Conservation (phyloP, 2,329 filamentous ascomycete genomes). For the Triangularia setosa region DNA sequence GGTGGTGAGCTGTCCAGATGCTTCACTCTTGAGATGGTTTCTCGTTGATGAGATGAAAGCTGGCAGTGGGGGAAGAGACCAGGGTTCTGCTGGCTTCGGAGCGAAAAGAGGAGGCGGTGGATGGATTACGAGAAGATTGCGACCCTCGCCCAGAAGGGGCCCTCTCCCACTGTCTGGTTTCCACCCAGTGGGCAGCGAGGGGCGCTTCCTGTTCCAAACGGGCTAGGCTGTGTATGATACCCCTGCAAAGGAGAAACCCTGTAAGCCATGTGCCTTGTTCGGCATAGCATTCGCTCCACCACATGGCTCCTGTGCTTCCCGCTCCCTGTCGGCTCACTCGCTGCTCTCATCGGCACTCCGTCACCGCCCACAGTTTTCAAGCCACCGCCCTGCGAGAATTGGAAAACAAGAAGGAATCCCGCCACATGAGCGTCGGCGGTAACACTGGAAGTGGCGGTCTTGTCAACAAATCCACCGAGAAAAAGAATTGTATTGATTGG, state of each 20-base stretch:
- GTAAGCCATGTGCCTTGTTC: conserved; percentile 9
- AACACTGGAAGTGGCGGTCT: background rate
- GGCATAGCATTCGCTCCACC: conserved; percentile 10
- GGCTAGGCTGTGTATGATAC: background rate
- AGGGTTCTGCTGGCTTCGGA: background rate
- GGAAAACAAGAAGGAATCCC: background rate
- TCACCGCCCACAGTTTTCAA: background rate
- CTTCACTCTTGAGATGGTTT: background rate
- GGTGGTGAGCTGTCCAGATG: background rate
- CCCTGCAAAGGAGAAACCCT: conserved; percentile 1
- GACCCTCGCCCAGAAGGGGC: background rate
- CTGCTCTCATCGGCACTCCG: background rate
- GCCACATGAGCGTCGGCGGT: background rate
- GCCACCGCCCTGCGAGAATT: background rate
- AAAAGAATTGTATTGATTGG: background rate
- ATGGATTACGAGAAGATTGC: conserved; percentile 5
- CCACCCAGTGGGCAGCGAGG: background rate
- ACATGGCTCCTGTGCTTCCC: conserved; percentile 8
- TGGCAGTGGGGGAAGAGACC: background rate
- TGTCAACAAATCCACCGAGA: background rate
- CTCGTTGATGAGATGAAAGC: background rate
- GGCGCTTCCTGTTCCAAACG: background rate
- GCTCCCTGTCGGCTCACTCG: background rate
- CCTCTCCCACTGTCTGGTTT: background rate
- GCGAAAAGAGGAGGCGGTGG: background rate